Percentiles rank a stretch among this genome's conserved stretches.
phyloP scores from a whole-genome alignment of 768 basidiomycete species.

The Tylopilus balloui region DNA sequence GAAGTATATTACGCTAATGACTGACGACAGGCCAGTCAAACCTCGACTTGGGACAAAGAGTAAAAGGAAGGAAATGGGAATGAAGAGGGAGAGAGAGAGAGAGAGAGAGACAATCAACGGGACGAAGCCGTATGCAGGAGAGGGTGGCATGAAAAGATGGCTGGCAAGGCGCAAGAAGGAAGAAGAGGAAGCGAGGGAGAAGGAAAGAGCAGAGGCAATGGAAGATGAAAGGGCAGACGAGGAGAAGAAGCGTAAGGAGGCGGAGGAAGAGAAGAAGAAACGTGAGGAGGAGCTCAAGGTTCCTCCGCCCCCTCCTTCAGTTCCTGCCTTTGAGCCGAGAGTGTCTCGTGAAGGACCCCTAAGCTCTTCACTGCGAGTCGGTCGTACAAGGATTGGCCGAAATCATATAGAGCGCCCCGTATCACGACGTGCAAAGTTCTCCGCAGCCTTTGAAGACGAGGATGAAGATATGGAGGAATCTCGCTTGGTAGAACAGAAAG shows the following conservation, averaged over 20 bases:
- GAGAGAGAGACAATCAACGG: slow-evolving; percentile 41
- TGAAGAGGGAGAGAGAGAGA: slow-evolving; percentile 34
- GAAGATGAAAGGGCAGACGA: slow-evolving; percentile 33
- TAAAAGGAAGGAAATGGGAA: slow-evolving; percentile 33
- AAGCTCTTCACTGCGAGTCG: slow-evolving; percentile 60
- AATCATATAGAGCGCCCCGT: slow-evolving; percentile 59
- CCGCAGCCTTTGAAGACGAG: slow-evolving; percentile 57
- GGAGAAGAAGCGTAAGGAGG: slow-evolving; percentile 20
- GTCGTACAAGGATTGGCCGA: slow-evolving; percentile 52
- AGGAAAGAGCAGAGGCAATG: slow-evolving; percentile 33
- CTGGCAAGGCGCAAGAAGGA: slow-evolving; percentile 59
- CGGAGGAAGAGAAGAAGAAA: slow-evolving; percentile 16
- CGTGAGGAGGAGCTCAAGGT: slow-evolving; percentile 16
- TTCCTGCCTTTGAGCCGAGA: slow-evolving; percentile 21
- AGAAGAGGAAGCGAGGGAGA: slow-evolving; percentile 43
- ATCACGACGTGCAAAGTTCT: slow-evolving; percentile 52
- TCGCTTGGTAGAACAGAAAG: slow-evolving; percentile 40
- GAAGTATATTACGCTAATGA: slow-evolving; percentile 52
- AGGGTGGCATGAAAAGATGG: slow-evolving; percentile 75
- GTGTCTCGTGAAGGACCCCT: slow-evolving; percentile 16
- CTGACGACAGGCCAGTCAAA: slow-evolving; percentile 49
- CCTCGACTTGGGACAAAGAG: slow-evolving; percentile 43
- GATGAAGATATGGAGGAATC: slow-evolving; percentile 40
- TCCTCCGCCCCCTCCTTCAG: slow-evolving; percentile 14
- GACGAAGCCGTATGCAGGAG: slow-evolving; percentile 74